phyloP scores from a whole-genome alignment of 2,329 filamentous ascomycete genomes.

The Phialocephala sp. region DNA sequence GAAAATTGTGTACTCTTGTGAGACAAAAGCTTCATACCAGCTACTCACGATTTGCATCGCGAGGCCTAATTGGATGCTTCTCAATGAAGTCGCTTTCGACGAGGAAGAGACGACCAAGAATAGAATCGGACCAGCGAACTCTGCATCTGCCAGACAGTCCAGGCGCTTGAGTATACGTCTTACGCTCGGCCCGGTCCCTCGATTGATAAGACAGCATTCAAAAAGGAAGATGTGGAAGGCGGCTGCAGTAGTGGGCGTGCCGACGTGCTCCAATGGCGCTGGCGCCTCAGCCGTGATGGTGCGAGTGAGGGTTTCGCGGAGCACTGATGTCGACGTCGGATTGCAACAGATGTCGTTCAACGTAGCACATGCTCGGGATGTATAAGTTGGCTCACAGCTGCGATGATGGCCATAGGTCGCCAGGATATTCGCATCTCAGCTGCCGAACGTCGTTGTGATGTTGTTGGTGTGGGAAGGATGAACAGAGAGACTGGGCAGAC shows the following conservation, averaged over 20 bases:
- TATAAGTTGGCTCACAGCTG: background rate
- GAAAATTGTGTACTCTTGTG: background rate
- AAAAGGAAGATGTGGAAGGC: too few relatives aligned
- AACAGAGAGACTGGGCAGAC: background rate
- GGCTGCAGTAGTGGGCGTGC: too few relatives aligned
- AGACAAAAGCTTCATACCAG: background rate
- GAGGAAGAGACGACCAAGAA: too few relatives aligned
- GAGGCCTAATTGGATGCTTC: background rate
- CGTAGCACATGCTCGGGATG: background rate
- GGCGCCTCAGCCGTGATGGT: background rate
- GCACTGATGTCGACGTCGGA: background rate
- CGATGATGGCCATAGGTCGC: background rate
- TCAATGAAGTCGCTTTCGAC: background rate
- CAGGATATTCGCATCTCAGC: background rate
- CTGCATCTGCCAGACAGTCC: too few relatives aligned
- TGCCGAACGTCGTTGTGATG: background rate
- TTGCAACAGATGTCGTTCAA: background rate
- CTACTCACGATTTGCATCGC: background rate
- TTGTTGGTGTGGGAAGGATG: background rate
- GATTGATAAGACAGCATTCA: too few relatives aligned
- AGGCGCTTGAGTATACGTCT: too few relatives aligned
- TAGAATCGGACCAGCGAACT: too few relatives aligned
- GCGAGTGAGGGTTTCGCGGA: background rate
- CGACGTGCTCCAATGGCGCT: too few relatives aligned
- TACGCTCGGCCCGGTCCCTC: too few relatives aligned